phyloP scores from a whole-genome alignment of 108 stramenopile species.

The Epipyxis sp. region DNA sequence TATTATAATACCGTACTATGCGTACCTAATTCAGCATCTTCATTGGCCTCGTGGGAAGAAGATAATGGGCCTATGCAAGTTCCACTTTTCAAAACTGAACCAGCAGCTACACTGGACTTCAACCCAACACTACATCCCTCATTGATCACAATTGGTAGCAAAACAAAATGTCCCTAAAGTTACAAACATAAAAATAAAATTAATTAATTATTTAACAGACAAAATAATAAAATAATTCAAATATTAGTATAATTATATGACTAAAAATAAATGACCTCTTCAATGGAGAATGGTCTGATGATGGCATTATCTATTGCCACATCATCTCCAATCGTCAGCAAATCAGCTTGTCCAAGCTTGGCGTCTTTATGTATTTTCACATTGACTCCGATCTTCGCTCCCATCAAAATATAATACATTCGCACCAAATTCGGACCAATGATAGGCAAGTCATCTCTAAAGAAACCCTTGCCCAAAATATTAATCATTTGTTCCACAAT shows the following conservation, averaged over 20 bases:
- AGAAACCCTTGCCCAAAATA: constrained; percentile 12
- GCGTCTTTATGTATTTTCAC: constrained; percentile 25
- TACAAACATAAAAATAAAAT: too few relatives aligned
- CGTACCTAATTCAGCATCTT: neutral
- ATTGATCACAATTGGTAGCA: constrained; percentile 1
- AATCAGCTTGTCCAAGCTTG: constrained; percentile 5
- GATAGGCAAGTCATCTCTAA: constrained; percentile 18
- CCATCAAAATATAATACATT: constrained; percentile 18
- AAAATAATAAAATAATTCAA: too few relatives aligned
- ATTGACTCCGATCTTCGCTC: constrained; percentile 13
- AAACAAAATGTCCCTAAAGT: constrained; percentile 14
- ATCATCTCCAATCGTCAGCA: constrained; percentile 1
- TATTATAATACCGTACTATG: too few relatives aligned
- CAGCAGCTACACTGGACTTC: neutral
- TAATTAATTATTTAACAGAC: too few relatives aligned
- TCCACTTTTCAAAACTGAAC: neutral
- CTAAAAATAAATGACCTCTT: too few relatives aligned
- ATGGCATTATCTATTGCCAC: constrained; percentile 5
- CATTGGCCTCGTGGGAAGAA: constrained; percentile 8
- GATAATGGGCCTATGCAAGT: constrained; percentile 11
- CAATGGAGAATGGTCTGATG: constrained; percentile 5
- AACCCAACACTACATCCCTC: constrained; percentile 5
- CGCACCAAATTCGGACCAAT: constrained; percentile 15
- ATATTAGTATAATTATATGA: too few relatives aligned
- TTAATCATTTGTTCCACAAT: constrained; percentile 23